Base-by-base conservation (phyloP, 306 rosid genomes). In the Malus fusca region DNA sequence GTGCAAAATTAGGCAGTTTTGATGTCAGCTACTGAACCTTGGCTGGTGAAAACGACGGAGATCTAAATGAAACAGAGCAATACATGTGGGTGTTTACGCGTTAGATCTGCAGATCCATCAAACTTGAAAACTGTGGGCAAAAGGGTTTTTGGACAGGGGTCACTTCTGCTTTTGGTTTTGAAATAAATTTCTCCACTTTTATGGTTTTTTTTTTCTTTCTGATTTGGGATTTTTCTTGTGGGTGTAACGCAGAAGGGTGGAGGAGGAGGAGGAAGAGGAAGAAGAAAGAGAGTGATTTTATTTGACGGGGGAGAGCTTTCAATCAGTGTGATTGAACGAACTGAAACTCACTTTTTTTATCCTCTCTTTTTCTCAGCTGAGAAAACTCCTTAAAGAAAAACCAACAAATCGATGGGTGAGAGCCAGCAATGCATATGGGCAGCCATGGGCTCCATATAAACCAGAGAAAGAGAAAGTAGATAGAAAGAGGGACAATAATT, bases 81-180 rank as follows among this genome's bases (percentile, higher is more conserved):
- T 81, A 83, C 88, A 81, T 84, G 90, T 67, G 93, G 88, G 79
- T 85, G 67, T 42, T 78, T 84, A 72, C 82, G 80, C 46, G 83
- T 82, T 86, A 86, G 97, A 94, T 94, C 97, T 80, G 80, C 58
- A 90, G 97, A 93, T 93, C 91, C 82, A 87, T 82, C 87, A 77
- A 80, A 80, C 80, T 79, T 51, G 55, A 69, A 66, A 62, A 77
- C 83, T 11, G 68, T 75, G 82, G 76, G 77, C 65, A 82, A 80
- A 75, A 85, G 90, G 91, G 86, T 72, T 83, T 86, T 85, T 75
- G 80, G 58, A 74, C 31, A 69, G 64, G 76, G 79, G 35, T 33
- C 78, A 22, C 75, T 21, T 62, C 30, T 26, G 44, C 42, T 37
- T 37, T 3, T 22, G 7, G 11, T 64, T 40, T 12, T 5, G 18